These are phyloP conservation scores for Sugiyamaella sp. DNA, from an alignment of 1,139 yeast species.

Conservation along the genomic window DNA sequence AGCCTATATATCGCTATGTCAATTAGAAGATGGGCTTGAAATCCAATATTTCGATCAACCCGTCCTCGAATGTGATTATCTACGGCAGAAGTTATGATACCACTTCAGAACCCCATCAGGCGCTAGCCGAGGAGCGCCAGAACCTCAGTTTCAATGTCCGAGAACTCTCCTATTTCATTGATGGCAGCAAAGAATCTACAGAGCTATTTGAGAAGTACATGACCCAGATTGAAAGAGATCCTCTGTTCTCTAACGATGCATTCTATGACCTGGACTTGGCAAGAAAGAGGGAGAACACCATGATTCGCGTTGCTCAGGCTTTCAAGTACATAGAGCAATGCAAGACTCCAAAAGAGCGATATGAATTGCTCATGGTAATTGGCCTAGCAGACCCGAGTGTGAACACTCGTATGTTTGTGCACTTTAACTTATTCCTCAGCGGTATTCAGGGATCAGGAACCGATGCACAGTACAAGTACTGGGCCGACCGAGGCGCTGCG, in stretches of 20 bases:
- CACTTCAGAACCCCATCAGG: slow-evolving; percentile 43
- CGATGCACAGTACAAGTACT: slow-evolving; percentile 58
- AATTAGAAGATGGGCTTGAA: no score
- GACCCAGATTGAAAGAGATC: slow-evolving; percentile 56
- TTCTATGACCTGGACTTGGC: slow-evolving; percentile 58
- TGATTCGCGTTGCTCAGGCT: slow-evolving; percentile 53
- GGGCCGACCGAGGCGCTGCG: slow-evolving; percentile 76
- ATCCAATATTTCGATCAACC: slow-evolving; percentile 20
- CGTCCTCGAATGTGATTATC: slow-evolving; percentile 37
- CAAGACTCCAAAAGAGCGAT: slow-evolving; percentile 44
- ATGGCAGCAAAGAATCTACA: slow-evolving; percentile 55
- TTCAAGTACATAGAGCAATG: slow-evolving; percentile 55
- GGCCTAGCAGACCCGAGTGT: slow-evolving; percentile 60
- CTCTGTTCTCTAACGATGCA: slow-evolving; percentile 52
- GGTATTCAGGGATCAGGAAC: slow-evolving; percentile 78
- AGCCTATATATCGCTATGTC: no score
- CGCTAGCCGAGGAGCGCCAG: slow-evolving; percentile 53
- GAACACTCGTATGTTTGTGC: slow-evolving; percentile 70
- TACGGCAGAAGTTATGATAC: slow-evolving; percentile 40
- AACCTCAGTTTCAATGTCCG: slow-evolving; percentile 51
- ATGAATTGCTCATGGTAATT: slow-evolving; percentile 46
- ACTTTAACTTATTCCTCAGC: slow-evolving; percentile 68
- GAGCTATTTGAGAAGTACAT: slow-evolving; percentile 51
- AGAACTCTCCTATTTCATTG: slow-evolving; percentile 56
- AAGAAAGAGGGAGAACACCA: slow-evolving; percentile 56